A percentile compares a stretch with the other conserved stretches of the same genome.
Conservation (phyloP, 345 rosid genomes). For the Eucalyptus sp. region DNA sequence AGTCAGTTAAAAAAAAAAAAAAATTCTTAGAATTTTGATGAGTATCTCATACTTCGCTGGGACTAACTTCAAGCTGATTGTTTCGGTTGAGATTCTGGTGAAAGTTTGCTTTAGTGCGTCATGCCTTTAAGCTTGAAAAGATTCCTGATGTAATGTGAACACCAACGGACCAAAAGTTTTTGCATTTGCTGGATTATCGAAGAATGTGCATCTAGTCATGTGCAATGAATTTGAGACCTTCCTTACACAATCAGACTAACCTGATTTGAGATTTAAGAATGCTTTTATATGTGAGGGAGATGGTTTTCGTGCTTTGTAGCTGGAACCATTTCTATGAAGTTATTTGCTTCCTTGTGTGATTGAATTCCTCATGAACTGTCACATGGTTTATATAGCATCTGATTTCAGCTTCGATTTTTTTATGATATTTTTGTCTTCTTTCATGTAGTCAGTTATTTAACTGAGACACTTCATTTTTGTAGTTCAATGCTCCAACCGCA, state of each 20-base stretch:
- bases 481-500: constrained; percentile 55
- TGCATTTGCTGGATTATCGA: not conserved
- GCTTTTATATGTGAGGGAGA: not conserved
- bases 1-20: not conserved
- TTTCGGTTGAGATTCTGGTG: not conserved
- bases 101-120: not conserved
- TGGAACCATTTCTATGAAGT: not conserved
- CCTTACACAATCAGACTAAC: not conserved
- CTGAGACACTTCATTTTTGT: not conserved
- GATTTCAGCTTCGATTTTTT: not conserved
- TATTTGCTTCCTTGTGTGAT: not conserved
- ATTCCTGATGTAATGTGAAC: not conserved
- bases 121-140: not conserved
- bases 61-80: not conserved
- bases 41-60: not conserved
- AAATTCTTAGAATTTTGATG: not conserved
- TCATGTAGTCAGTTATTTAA: not conserved
- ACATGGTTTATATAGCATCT: not conserved
- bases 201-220: not conserved
- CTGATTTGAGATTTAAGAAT: not conserved
- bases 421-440: not conserved
- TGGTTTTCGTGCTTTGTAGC: not conserved
- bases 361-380: not conserved
- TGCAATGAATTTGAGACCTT: not conserved
- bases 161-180: not conserved